Evolutionary conservation across 495 filamentous ascomycete species (phyloP).

Genomic region (Astrocystis sublimbata): DNA sequence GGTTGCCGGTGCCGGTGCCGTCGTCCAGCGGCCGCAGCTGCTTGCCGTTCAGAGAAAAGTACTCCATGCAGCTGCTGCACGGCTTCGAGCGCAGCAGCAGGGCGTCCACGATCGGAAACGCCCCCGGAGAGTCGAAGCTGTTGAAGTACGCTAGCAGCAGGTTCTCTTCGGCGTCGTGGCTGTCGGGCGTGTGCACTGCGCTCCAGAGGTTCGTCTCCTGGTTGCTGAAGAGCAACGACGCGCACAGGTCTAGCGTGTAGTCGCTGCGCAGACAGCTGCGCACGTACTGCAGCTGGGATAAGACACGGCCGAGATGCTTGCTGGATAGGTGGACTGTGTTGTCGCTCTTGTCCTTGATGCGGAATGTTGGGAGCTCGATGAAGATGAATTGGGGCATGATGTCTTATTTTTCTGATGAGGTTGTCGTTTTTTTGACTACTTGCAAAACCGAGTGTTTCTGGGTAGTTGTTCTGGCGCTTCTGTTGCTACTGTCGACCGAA

Average conservation of each 20-base stretch:
- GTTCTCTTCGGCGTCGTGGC: slow-evolving; percentile 33
- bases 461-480: background rate
- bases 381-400: slow-evolving; percentile 28
- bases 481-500: background rate
- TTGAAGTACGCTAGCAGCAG: slow-evolving; percentile 32
- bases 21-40: slow-evolving; percentile 29
- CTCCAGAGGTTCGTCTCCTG: slow-evolving; percentile 34
- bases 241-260: slow-evolving; percentile 20
- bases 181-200: slow-evolving; percentile 17
- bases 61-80: slow-evolving; percentile 29
- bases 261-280: slow-evolving; percentile 28
- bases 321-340: slow-evolving; percentile 25
- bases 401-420: background rate
- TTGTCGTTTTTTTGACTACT: background rate
- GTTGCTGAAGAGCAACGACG: slow-evolving; percentile 30
- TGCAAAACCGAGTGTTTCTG: background rate
- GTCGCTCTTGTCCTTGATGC: slow-evolving; percentile 27
- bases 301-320: slow-evolving; percentile 23
- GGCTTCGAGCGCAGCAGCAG: slow-evolving; percentile 32
- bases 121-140: slow-evolving; percentile 34
- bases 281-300: slow-evolving; percentile 28
- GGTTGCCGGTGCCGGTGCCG: background rate
- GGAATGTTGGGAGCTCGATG: slow-evolving; percentile 35
- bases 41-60: slow-evolving; percentile 30
- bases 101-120: slow-evolving; percentile 32